A percentile compares a stretch with the other conserved stretches of the same genome.
These are phyloP conservation scores for Vigna nakashimae DNA, from an alignment of 306 rosid species.

Conservation along the genomic window DNA sequence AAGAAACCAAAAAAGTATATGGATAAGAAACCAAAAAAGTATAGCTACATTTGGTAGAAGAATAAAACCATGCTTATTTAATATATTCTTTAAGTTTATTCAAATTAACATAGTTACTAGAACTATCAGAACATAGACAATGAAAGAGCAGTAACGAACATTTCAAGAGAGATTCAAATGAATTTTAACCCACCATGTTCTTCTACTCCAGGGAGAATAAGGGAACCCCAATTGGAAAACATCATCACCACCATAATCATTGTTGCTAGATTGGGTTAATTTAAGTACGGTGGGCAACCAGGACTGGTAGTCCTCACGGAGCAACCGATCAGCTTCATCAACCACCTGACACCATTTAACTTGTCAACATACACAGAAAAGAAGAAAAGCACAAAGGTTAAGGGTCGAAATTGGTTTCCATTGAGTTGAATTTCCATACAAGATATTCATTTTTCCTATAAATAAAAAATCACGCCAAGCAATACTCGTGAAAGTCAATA, in stretches of 20 bases:
- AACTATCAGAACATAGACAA: not conserved
- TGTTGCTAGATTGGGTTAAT: conserved; percentile 56
- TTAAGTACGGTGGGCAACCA: conserved; percentile 90
- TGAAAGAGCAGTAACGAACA: not conserved
- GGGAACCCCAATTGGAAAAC: conserved; percentile 55
- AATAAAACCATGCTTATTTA: not conserved
- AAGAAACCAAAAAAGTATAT: not conserved
- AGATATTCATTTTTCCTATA: not conserved
- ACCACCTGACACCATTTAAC: conserved; percentile 71
- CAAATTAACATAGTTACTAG: not conserved
- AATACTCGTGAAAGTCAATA: not conserved
- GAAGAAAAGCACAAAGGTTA: not conserved
- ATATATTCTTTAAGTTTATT: not conserved
- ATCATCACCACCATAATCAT: conserved; percentile 35
- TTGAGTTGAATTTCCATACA: not conserved
- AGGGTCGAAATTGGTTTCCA: not conserved
- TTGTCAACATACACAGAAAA: conserved; percentile 42
- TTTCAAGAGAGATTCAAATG: conserved; percentile 30
- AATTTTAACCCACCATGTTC: conserved; percentile 73
- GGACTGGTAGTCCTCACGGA: conserved; percentile 90
- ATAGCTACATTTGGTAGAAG: not conserved
- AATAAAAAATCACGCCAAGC: not conserved
- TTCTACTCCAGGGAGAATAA: conserved; percentile 51
- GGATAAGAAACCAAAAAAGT: not conserved
- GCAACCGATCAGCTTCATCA: conserved; percentile 92